A percentile compares a stretch with the other conserved stretches of the same genome.
These are phyloP conservation scores for Talaromyces piceae DNA, from an alignment of 2,329 filamentous ascomycete species.

Conservation along the genomic window DNA sequence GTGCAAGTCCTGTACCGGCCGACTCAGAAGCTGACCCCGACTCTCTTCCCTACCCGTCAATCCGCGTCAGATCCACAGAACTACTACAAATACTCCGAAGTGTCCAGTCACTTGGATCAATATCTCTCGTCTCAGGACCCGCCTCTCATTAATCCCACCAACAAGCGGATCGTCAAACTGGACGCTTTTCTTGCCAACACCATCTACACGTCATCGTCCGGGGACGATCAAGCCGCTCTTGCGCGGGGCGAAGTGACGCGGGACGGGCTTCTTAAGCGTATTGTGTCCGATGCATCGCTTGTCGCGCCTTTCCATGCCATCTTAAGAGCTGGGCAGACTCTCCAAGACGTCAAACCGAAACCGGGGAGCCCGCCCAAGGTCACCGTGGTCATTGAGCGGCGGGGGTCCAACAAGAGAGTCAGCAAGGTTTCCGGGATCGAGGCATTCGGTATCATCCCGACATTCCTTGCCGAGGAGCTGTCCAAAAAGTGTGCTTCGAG, in stretches of 20 bases:
- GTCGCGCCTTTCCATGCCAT: slow-evolving; percentile 53
- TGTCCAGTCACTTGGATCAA: slow-evolving; percentile 49
- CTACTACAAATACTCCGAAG: slow-evolving; percentile 54
- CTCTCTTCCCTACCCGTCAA: slow-evolving; percentile 43
- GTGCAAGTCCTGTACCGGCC: slow-evolving; percentile 50
- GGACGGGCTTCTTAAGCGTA: slow-evolving; percentile 53
- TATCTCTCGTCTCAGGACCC: slow-evolving; percentile 52
- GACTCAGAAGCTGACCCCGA: slow-evolving; percentile 50
- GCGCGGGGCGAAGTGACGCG: slow-evolving; percentile 52
- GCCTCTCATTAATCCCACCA: slow-evolving; percentile 48
- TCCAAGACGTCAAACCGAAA: slow-evolving; percentile 49
- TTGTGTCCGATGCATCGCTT: slow-evolving; percentile 42
- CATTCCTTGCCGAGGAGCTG: slow-evolving; percentile 56
- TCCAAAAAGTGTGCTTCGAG: slow-evolving; percentile 62
- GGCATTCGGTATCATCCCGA: slow-evolving; percentile 53
- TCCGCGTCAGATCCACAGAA: slow-evolving; percentile 45
- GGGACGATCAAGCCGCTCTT: slow-evolving; percentile 49
- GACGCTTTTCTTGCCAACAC: slow-evolving; percentile 57
- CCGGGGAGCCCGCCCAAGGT: slow-evolving; percentile 55
- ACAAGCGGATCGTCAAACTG: slow-evolving; percentile 55
- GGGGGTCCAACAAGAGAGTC: slow-evolving; percentile 59
- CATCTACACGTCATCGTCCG: slow-evolving; percentile 47
- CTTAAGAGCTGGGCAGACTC: slow-evolving; percentile 34
- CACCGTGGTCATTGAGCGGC: slow-evolving; percentile 53
- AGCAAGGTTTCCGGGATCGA: slow-evolving; percentile 58